A percentile compares a stretch with the other conserved stretches of the same genome.
Evolutionary conservation across 2,329 filamentous ascomycete genomes (phyloP).

Genomic region (Sporothrix protearum): DNA sequence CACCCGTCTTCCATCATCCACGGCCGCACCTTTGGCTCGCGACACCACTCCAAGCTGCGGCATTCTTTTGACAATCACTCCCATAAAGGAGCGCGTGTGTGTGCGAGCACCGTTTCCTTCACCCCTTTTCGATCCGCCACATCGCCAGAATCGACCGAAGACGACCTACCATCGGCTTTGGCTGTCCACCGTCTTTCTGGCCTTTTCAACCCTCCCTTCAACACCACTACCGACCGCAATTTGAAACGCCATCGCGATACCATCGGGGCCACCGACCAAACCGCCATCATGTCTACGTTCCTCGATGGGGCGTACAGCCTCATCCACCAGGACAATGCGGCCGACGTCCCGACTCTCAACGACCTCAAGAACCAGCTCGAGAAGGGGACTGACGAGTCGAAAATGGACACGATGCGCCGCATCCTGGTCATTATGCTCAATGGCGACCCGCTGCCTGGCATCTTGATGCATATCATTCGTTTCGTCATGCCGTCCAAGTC

Average conservation of each 20-base stretch:
- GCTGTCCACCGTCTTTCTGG: constrained; percentile 11
- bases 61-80: not conserved
- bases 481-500: constrained; percentile 99
- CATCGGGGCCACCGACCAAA: constrained; percentile 16
- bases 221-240: not conserved
- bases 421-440: constrained; percentile 98
- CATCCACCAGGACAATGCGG: constrained; percentile 95
- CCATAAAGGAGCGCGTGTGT: not conserved
- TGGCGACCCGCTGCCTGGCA: constrained; percentile 88
- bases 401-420: constrained; percentile 93
- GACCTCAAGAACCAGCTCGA: constrained; percentile 91
- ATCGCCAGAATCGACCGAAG: not conserved
- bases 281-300: constrained; percentile 79
- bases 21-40: constrained; percentile 19
- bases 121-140: not conserved
- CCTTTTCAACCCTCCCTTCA: not conserved
- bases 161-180: not conserved
- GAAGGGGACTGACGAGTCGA: constrained; percentile 88
- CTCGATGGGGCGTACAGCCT: constrained; percentile 93
- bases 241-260: not conserved
- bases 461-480: constrained; percentile 99
- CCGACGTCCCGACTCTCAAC: constrained; percentile 83
- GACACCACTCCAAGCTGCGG: constrained; percentile 20
- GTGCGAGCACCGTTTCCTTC: constrained; percentile 13
- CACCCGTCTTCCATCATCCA: not conserved